These are phyloP conservation scores for Carex scoparia DNA, from an alignment of 176 grass and related monocot species.

Conservation along the genomic window DNA sequence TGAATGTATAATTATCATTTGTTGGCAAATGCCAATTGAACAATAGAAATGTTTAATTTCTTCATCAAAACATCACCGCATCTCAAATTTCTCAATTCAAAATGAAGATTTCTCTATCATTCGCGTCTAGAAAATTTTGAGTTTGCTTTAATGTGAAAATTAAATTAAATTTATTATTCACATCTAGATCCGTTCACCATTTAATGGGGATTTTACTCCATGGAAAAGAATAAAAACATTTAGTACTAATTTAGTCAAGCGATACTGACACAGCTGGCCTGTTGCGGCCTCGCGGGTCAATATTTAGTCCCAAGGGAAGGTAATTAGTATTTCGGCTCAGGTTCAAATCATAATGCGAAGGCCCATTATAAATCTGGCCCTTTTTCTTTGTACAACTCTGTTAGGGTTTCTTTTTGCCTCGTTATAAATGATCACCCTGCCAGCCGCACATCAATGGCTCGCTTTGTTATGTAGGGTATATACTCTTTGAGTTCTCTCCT, in stretches of 20 bases:
- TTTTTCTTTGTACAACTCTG: background rate
- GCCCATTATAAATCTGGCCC: background rate
- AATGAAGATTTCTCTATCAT: background rate
- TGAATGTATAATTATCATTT: background rate
- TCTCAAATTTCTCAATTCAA: background rate
- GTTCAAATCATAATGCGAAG: background rate
- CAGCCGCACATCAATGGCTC: background rate
- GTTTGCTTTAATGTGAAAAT: background rate
- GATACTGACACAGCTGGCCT: background rate
- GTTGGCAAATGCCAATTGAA: background rate
- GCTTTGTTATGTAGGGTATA: background rate
- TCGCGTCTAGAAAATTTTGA: too few relatives aligned
- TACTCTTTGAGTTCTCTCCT: background rate
- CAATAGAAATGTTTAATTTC: background rate
- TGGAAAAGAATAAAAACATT: too few relatives aligned
- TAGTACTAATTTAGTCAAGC: too few relatives aligned
- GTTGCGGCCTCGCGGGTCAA: background rate
- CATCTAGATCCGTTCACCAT: background rate
- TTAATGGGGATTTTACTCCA: too few relatives aligned
- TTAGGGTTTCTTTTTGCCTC: background rate
- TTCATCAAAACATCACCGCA: background rate
- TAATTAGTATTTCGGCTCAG: background rate
- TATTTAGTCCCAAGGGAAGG: background rate
- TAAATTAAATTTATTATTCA: background rate
- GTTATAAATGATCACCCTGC: background rate